Evolutionary conservation across 2,329 filamentous ascomycete genomes (phyloP), one percentile per base, ranked within the genome.

Genomic region (Tothia fuscella): DNA sequence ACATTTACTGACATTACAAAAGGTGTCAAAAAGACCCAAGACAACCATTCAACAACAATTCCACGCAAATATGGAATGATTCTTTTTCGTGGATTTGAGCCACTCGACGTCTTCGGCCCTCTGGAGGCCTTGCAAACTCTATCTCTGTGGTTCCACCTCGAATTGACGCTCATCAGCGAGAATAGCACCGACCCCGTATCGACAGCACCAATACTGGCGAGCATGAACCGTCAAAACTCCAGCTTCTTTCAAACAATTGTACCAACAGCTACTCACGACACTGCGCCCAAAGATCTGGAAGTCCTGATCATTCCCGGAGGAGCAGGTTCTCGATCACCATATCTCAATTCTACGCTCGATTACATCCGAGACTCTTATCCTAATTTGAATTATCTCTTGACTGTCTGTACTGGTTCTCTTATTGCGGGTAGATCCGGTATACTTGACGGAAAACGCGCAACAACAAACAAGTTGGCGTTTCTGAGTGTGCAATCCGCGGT

Each of bases 301-400:
- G 71, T 82, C 3, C 63, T 84, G 16, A 56, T 85, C n/a, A 57
- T 84, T 6, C 80, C 80, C 0, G 79, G 80, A 2, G 78, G 80
- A 0, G 41, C 60, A 0, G 78, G 78, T 1, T 62, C 54, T 20
- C 43, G 63, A 19, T 50, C 50, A 25, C 53, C 56, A 17, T 50
- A 51, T 9, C 50, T 56, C 1, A 47, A 52, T 9, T 55, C 61
- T 1, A 57, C 67, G 1, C 55, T 71, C 2, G 57, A 65, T 2
- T 78, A 67, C 46, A 54, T 76, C 31, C 50, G 53, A 21, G 54
- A 55, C 1, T 52, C 56, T n/a, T 72, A 65, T 49, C 66, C 70
- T 0, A 56, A 56, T 3, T 53, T 80, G 19, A 59, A 69, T 47
- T 72, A 73, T 48, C 51, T 80, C 10, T 62, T 84, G 32, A 80